phyloP scores from a whole-genome alignment of 805 yeast species.

The Ogataea pilisensis region DNA sequence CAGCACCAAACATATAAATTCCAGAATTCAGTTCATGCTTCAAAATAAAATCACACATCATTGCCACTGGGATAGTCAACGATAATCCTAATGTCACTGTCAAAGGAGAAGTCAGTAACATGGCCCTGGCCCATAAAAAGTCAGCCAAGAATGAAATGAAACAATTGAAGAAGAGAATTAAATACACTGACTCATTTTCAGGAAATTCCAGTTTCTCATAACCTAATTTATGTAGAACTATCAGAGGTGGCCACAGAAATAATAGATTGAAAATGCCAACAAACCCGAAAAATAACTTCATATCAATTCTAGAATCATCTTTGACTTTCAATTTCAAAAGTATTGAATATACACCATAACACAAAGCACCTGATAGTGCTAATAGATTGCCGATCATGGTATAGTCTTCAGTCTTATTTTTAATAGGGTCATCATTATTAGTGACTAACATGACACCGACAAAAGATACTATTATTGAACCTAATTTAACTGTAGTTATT shows the following conservation, averaged over 20 bases:
- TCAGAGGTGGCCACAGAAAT: constrained; percentile 76
- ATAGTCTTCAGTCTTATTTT: constrained; percentile 18
- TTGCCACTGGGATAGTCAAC: constrained; percentile 89
- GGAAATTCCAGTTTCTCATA: constrained; percentile 76
- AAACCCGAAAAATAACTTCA: constrained; percentile 88
- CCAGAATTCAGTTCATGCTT: constrained; percentile 58
- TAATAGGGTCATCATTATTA: constrained; percentile 49
- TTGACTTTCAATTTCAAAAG: constrained; percentile 68
- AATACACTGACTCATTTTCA: constrained; percentile 42
- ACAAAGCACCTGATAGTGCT: constrained; percentile 81
- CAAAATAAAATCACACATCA: constrained; percentile 81
- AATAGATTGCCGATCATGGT: constrained; percentile 66
- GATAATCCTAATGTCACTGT: constrained; percentile 95
- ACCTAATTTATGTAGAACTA: constrained; percentile 58
- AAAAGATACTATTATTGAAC: constrained; percentile 69
- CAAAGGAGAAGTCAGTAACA: constrained; percentile 86
- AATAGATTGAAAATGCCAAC: constrained; percentile 82
- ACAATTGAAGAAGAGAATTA: constrained; percentile 61
- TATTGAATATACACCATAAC: constrained; percentile 89
- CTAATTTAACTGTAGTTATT: constrained; percentile 58
- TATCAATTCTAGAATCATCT: constrained; percentile 72
- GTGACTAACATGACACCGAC: constrained; percentile 81
- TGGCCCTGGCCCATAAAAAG: constrained; percentile 94
- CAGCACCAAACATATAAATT: constrained; percentile 75
- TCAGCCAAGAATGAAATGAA: constrained; percentile 81